Conservation (phyloP, 106 monocot genomes). For the Platanthera zijinensis region DNA sequence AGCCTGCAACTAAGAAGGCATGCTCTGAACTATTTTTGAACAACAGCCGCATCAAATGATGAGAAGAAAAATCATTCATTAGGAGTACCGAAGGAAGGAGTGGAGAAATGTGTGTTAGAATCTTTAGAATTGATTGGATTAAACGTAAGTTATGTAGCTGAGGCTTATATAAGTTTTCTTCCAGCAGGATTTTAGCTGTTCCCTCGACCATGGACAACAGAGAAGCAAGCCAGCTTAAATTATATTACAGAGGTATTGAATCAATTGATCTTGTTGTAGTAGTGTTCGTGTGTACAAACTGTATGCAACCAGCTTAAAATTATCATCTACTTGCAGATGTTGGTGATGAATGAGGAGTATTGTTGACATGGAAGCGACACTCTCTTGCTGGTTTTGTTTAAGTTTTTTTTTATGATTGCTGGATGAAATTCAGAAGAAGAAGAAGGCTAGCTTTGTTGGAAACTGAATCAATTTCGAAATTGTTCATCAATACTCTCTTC, state of each 20-base stretch:
- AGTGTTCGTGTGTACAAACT: too few species aligned
- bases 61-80: not conserved
- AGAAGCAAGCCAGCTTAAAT: too few species aligned
- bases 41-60: constrained; percentile 38
- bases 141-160: not conserved
- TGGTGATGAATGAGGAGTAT: not conserved
- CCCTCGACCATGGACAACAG: not conserved
- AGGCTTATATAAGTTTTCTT: not conserved
- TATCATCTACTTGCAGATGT: not conserved
- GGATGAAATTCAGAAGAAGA: too few species aligned
- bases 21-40: constrained; percentile 25
- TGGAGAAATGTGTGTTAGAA: not conserved
- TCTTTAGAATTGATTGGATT: not conserved
- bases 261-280: not conserved
- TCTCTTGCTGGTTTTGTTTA: too few species aligned
- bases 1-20: constrained; percentile 27
- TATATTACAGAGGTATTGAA: too few species aligned
- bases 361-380: not conserved
- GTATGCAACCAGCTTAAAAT: too few species aligned
- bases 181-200: not conserved
- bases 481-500: too few species aligned
- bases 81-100: not conserved
- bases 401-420: not conserved
- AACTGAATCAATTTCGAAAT: too few species aligned
- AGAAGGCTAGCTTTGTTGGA: too few species aligned